Evolutionary conservation across 192 early-diverging fungal species (phyloP), one percentile per base, ranked within the genome.

Genomic region (Jimgerdemannia lactiflua): DNA sequence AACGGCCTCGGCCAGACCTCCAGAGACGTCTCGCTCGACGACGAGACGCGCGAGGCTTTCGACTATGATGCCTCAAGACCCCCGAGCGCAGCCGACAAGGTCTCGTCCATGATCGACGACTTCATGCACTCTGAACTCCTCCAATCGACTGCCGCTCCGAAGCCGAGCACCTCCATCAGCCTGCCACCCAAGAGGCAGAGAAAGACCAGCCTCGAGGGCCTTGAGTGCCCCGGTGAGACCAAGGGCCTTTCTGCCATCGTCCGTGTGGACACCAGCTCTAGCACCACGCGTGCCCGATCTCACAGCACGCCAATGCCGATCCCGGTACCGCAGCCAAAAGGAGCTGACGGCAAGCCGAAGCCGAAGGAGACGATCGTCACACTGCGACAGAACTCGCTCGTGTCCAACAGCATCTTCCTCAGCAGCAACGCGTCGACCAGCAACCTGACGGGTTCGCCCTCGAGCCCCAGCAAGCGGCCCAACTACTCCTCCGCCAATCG

Each of bases 401-500:
- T 73, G 3, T 73, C 72, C 39, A 73, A 73, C 64, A 73, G 72
- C 59, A 63, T 73, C 9, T 73, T 73, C 64, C 65, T 67, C 17
- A 64, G 65, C 9, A 73, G 67, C 64, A 64, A 67, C 19, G 29
- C 29, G 29, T 29, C 29, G 29, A 64, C n/a, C 8, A 73, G 67
- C 19, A 73, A 8, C 54, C 17, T 7, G 67, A 29, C 29, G 29
- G 29, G 29, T 29, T 59, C 2, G 49, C 14, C 49, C 49, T 14
- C 49, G 49, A 59, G 29, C 29, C 29, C 65, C 20, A 41, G 59
- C 11, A 42, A 73, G 6, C 69, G 78, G 14, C 74, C 79, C 4
- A 80, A 76, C 74, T 76, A 76, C 71, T 76, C 71, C 44, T 76
- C 71, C 0, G 67, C 79, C 9, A 65, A 76, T 14, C 54, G 79